A percentile compares a stretch with the other conserved stretches of the same genome.
Evolutionary conservation across 768 basidiomycete genomes (phyloP).

Genomic region (Termitomyces bulborhizus): DNA sequence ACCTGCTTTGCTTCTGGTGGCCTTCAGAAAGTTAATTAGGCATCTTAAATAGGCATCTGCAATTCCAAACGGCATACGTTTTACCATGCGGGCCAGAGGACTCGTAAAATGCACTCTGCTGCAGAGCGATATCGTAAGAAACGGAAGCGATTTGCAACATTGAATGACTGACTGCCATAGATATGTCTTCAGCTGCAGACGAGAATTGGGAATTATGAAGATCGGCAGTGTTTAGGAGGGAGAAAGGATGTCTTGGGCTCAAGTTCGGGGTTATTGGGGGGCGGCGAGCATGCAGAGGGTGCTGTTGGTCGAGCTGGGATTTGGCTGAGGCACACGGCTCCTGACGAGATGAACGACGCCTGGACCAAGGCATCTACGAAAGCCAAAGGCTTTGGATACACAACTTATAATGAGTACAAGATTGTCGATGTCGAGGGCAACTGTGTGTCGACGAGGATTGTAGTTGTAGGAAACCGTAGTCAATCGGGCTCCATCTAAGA

Average conservation of each 20-base stretch:
- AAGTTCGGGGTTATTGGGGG: conserved; percentile 11
- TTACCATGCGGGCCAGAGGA: not conserved
- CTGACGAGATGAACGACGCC: conserved; percentile 15
- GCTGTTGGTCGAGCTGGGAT: conserved; percentile 12
- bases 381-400: not conserved
- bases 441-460: not conserved
- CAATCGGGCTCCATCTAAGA: conserved; percentile 12
- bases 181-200: conserved; percentile 4
- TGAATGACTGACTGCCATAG: conserved; percentile 5
- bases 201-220: conserved; percentile 11
- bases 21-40: conserved; percentile 7
- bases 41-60: not conserved
- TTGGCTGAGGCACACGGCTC: conserved; percentile 11
- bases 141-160: conserved; percentile 1
- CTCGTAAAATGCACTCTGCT: conserved; percentile 6
- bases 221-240: conserved; percentile 8
- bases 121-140: conserved; percentile 1
- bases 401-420: not conserved
- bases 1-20: conserved; percentile 5
- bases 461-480: conserved; percentile 11
- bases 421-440: conserved; percentile 5
- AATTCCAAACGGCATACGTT: conserved; percentile 3
- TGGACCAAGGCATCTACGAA: conserved; percentile 17
- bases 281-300: conserved; percentile 9
- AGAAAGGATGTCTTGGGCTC: conserved; percentile 9